A percentile compares a stretch with the other conserved stretches of the same genome.
These are phyloP conservation scores for Madurella fahalii DNA, from an alignment of 2,329 filamentous ascomycete species.

Conservation along the genomic window DNA sequence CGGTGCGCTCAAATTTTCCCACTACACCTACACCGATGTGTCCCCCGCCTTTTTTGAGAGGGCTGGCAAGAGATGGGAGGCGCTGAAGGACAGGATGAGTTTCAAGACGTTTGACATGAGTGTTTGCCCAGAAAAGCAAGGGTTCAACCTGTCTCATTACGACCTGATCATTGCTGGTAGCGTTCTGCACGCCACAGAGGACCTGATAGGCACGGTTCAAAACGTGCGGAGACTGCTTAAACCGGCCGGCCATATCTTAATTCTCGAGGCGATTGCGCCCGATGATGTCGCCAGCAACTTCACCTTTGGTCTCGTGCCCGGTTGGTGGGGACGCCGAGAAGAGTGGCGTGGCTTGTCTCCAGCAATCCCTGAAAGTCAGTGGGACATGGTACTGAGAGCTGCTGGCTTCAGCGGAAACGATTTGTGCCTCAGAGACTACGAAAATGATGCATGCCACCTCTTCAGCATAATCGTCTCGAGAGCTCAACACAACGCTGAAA, in stretches of 20 bases:
- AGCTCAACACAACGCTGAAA: background rate
- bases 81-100: background rate
- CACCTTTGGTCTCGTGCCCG: background rate
- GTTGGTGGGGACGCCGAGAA: background rate
- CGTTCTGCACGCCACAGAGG: background rate
- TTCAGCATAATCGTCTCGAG: slow-evolving; percentile 9
- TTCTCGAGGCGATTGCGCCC: background rate
- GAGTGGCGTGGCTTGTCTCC: too few species aligned
- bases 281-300: background rate
- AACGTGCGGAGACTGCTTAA: background rate
- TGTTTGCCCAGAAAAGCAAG: background rate
- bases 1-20: background rate
- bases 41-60: slow-evolving; percentile 23
- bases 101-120: slow-evolving; percentile 15
- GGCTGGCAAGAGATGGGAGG: slow-evolving; percentile 22
- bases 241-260: background rate
- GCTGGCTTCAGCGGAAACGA: slow-evolving; percentile 22
- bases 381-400: background rate
- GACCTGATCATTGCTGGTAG: background rate
- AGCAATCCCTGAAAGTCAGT: background rate
- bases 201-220: background rate
- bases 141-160: background rate
- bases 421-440: slow-evolving; percentile 23
- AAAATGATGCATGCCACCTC: slow-evolving; percentile 15
- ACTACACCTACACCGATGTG: slow-evolving; percentile 8